Conservation (phyloP, 768 basidiomycete genomes). For the Trametes villosa region DNA sequence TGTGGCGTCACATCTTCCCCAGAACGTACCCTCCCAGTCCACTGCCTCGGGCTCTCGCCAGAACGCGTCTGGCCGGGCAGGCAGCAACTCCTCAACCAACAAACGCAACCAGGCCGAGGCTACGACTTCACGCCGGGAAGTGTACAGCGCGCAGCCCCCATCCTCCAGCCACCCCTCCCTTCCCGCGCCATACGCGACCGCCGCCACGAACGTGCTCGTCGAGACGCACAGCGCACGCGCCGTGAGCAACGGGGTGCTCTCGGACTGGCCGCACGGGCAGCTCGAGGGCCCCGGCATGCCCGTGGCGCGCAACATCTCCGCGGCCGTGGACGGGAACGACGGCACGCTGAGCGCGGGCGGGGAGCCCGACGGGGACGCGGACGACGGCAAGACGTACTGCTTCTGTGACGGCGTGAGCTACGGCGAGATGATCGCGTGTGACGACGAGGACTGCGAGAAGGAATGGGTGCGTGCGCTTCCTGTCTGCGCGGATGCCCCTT, state of each 20-base stretch:
- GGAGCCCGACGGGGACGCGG: constrained; percentile 61
- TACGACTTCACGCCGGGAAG: constrained; percentile 40
- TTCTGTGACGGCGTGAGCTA: constrained; percentile 84
- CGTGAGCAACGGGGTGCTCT: constrained; percentile 43
- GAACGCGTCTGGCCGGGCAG: constrained; percentile 34
- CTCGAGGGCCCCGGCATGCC: constrained; percentile 84
- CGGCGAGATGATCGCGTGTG: constrained; percentile 96
- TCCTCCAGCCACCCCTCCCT: constrained; percentile 61
- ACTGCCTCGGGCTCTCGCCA: constrained; percentile 37
- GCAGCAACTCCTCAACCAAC: constrained; percentile 24
- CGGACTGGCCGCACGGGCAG: constrained; percentile 49
- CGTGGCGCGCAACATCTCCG: constrained; percentile 50
- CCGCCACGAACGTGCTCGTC: constrained; percentile 6
- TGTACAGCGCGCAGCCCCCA: constrained; percentile 54
- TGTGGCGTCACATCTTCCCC: constrained; percentile 64
- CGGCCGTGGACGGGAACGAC: constrained; percentile 40
- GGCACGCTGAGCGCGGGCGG: constrained; percentile 46
- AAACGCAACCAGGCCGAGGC: constrained; percentile 28
- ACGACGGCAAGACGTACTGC: constrained; percentile 75
- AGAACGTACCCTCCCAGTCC: constrained; percentile 31
- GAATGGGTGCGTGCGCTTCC: constrained; percentile 80
- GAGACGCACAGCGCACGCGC: constrained; percentile 24
- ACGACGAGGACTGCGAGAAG: constrained; percentile 74
- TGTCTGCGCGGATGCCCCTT: background rate
- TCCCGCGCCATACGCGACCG: constrained; percentile 44